Evolutionary conservation across 2,329 filamentous ascomycete genomes (phyloP), one percentile per base, ranked within the genome.

Genomic region (Talaromyces sp.): DNA sequence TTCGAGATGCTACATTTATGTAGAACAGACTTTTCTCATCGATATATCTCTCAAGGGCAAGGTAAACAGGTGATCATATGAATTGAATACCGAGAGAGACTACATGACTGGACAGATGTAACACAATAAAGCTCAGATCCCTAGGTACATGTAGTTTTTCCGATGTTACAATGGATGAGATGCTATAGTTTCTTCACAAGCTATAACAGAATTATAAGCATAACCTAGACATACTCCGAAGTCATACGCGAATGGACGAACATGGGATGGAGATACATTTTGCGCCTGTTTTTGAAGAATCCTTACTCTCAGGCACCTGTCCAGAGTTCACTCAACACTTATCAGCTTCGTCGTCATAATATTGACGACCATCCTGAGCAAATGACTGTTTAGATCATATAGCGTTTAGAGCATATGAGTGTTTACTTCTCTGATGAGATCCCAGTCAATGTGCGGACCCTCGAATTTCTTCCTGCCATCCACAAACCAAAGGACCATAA

Each of bases 351-450:
- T n/a, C 40, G n/a, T 40, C 40, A 43, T 43, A 43, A 43, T 6
- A 15, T n/a, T 40, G 38, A n/a, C 38, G 40, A 43, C 40, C 40
- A 43, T 43, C 40, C 40, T 10, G 51, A 54, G 27, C 25, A 27
- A 31, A 54, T 54, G 51, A 54, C 25, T 54, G 51, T 54, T 54
- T n/a, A 34, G n/a, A n/a, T n/a, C n/a, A n/a, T n/a, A n/a, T n/a
- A n/a, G n/a, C n/a, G n/a, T n/a, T n/a, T n/a, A n/a, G 51, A 54
- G 27, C 25, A 27, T 54, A 54, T 54, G 51, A 54, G 51, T 54
- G 51, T 54, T 54, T n/a, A 34, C 51, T 54, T 54, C 51, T 54
- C 27, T 54, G 11, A 54, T 54, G 51, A 54, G 51, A 54, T 54
- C 25, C 51, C 51, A 54, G 51, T 54, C 51, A 27, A 54, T 54